phyloP scores from a whole-genome alignment of 768 basidiomycete species.

The Collybia mongolica region DNA sequence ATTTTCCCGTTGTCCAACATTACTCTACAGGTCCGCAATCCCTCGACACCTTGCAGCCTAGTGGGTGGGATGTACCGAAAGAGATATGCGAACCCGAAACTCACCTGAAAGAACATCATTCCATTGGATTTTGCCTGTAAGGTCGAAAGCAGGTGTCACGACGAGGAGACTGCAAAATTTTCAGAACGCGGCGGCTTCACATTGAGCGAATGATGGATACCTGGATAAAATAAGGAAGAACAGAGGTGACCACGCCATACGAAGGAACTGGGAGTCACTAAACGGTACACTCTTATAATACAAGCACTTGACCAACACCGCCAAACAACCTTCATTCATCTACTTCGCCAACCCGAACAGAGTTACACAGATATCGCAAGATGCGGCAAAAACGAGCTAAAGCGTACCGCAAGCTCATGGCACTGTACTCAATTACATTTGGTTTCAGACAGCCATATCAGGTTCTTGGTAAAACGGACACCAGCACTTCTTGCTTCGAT shows the following conservation, averaged over 20 bases:
- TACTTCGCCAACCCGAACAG: not conserved
- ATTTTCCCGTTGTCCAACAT: slow-evolving; percentile 58
- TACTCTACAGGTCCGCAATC: slow-evolving; percentile 57
- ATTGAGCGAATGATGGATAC: slow-evolving; percentile 11
- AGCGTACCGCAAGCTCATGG: slow-evolving; percentile 92
- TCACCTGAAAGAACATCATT: slow-evolving; percentile 68
- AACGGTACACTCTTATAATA: no score
- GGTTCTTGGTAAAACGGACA: slow-evolving; percentile 63
- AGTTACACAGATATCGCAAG: not conserved
- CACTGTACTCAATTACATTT: slow-evolving; percentile 81
- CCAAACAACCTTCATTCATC: slow-evolving; percentile 14
- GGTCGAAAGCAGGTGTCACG: slow-evolving; percentile 44
- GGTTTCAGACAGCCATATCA: slow-evolving; percentile 95
- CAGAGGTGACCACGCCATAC: slow-evolving; percentile 16
- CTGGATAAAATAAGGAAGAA: slow-evolving; percentile 27
- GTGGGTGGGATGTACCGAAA: not conserved
- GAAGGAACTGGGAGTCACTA: no score
- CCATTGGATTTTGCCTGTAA: slow-evolving; percentile 66
- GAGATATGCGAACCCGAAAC: slow-evolving; percentile 2
- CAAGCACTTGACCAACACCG: slow-evolving; percentile 11
- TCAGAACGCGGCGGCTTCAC: not conserved
- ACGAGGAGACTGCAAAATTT: slow-evolving; percentile 18
- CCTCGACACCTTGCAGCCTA: slow-evolving; percentile 11
- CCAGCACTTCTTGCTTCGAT: slow-evolving; percentile 6
- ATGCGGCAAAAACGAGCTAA: slow-evolving; percentile 98